Conservation (phyloP, 2,329 filamentous ascomycete species). For the Penicillium concentricum region DNA sequence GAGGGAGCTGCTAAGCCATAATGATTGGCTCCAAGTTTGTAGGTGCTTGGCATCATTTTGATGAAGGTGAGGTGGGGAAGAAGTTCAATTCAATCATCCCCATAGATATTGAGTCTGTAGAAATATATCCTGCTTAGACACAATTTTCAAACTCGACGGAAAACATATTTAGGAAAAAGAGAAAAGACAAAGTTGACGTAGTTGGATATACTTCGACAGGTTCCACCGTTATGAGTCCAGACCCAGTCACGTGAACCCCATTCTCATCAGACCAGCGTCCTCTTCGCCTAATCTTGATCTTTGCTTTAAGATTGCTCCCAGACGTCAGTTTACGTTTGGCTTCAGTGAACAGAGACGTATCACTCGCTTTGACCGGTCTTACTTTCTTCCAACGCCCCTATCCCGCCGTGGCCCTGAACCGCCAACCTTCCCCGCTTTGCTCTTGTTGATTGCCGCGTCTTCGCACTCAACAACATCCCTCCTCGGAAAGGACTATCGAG, state of each 20-base stretch:
- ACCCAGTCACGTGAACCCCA: slow-evolving; percentile 21
- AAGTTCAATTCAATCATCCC: background rate
- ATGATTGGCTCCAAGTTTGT: background rate
- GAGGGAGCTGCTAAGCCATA: background rate
- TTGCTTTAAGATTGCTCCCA: background rate
- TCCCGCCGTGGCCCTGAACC: background rate
- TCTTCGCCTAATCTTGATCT: slow-evolving; percentile 6
- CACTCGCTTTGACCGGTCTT: background rate
- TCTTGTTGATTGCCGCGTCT: slow-evolving; percentile 10
- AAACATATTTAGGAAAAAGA: slow-evolving; percentile 4
- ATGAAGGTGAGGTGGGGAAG: background rate
- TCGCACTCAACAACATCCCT: background rate
- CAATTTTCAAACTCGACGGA: too few relatives aligned
- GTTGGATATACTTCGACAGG: background rate
- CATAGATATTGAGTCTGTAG: background rate
- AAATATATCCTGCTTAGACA: background rate
- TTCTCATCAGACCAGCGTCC: slow-evolving; percentile 13
- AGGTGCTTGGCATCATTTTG: background rate
- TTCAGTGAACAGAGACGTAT: background rate
- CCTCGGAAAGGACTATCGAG: slow-evolving; percentile 7
- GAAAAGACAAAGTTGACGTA: background rate
- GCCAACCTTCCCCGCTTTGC: slow-evolving; percentile 6
- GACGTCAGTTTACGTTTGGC: background rate
- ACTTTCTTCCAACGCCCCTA: background rate
- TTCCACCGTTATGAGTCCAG: slow-evolving; percentile 13